Conservation (phyloP, 345 rosid genomes). For the Eucalyptus cloeziana region DNA sequence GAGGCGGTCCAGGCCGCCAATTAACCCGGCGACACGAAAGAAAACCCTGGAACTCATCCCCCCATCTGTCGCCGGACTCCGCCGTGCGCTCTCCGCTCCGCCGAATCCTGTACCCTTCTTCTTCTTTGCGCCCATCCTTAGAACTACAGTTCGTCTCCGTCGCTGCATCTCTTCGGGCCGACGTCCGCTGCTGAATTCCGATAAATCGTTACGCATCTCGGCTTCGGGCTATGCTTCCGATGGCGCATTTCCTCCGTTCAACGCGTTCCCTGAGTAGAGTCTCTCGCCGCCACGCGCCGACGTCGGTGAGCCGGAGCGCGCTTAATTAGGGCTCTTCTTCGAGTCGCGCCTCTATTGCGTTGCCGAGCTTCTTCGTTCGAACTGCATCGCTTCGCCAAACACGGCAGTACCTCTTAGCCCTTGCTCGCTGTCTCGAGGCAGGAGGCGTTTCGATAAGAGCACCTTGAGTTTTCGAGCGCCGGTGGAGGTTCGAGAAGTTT, state of each 20-base stretch:
- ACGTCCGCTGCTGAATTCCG: background rate
- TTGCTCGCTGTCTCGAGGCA: background rate
- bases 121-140: background rate
- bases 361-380: background rate
- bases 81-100: background rate
- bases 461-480: background rate
- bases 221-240: background rate
- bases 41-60: background rate
- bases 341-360: background rate
- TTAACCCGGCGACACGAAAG: background rate
- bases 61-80: background rate
- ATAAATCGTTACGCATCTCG: background rate
- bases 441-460: background rate
- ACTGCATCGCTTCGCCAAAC: background rate
- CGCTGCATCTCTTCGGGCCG: background rate
- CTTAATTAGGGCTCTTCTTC: background rate
- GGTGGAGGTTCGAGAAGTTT: background rate
- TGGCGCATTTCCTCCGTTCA: background rate
- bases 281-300: background rate
- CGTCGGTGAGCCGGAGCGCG: background rate
- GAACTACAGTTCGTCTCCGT: background rate
- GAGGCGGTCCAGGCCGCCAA: background rate
- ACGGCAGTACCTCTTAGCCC: background rate
- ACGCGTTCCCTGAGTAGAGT: background rate
- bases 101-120: background rate